Percentiles rank a stretch among this genome's conserved stretches.
These are phyloP conservation scores for Forsythia suspensa DNA, from an alignment of 257 asterid genomes.

Conservation along the genomic window DNA sequence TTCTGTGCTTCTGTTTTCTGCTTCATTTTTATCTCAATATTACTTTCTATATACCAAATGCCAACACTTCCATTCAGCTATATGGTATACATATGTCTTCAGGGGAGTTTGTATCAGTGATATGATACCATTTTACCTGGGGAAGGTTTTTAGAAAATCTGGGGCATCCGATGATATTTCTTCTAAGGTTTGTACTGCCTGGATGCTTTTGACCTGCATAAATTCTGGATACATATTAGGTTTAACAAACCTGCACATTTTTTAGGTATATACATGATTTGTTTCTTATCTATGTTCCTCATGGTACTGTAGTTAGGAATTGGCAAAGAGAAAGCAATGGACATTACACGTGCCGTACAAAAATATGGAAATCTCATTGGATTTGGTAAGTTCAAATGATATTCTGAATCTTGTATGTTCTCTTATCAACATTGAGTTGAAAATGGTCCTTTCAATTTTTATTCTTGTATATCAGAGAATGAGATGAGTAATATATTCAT, in stretches of 20 bases:
- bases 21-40: background rate
- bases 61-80: background rate
- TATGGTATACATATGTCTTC: constrained; percentile 17
- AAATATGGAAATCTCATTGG: constrained; percentile 87
- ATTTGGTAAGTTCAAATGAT: constrained; percentile 59
- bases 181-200: constrained; percentile 60
- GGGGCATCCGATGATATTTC: constrained; percentile 65
- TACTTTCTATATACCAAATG: constrained; percentile 12
- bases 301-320: constrained; percentile 61
- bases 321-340: constrained; percentile 68
- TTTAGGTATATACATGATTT: background rate
- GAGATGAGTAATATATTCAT: background rate
- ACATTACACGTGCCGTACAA: constrained; percentile 50
- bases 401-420: background rate
- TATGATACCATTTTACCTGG: constrained; percentile 89
- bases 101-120: constrained; percentile 96
- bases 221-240: background rate
- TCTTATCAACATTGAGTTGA: constrained; percentile 3
- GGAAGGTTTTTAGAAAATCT: constrained; percentile 68
- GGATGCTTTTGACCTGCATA: constrained; percentile 12
- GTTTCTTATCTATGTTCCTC: constrained; percentile 20
- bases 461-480: constrained; percentile 2
- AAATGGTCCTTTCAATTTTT: background rate
- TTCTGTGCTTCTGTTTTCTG: background rate
- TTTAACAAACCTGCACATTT: background rate